Conservation (phyloP, 2,329 filamentous ascomycete species). For the Hypoxylon sp. region DNA sequence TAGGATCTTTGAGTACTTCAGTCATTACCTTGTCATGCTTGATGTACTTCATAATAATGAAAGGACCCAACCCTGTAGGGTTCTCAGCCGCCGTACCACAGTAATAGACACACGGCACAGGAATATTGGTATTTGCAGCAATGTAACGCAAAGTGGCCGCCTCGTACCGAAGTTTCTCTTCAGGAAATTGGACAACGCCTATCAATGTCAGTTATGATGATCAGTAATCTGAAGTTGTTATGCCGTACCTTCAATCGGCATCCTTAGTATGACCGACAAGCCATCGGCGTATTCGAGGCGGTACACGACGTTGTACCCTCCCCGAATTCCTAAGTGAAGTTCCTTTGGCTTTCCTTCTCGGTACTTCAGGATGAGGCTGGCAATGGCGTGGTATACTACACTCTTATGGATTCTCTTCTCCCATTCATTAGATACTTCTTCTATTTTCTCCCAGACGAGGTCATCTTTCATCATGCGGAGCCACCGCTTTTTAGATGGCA, state of each 20-base stretch:
- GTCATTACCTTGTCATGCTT: slow-evolving; percentile 50
- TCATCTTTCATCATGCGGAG: slow-evolving; percentile 46
- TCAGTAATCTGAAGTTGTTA: not conserved
- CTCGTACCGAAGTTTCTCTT: slow-evolving; percentile 55
- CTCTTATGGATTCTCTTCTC: slow-evolving; percentile 41
- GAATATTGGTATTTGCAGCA: slow-evolving; percentile 52
- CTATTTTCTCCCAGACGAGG: slow-evolving; percentile 49
- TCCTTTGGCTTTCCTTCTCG: slow-evolving; percentile 40
- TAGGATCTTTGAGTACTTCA: slow-evolving; percentile 21
- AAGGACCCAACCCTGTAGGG: slow-evolving; percentile 52
- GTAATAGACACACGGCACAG: slow-evolving; percentile 52
- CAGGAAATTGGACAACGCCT: slow-evolving; percentile 43
- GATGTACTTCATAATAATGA: slow-evolving; percentile 56
- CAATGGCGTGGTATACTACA: slow-evolving; percentile 42
- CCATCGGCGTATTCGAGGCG: slow-evolving; percentile 53
- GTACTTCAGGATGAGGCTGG: slow-evolving; percentile 46
- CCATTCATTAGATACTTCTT: slow-evolving; percentile 46
- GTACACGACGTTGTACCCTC: slow-evolving; percentile 51
- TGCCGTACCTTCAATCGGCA: slow-evolving; percentile 45
- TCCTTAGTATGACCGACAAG: slow-evolving; percentile 49
- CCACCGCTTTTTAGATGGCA: slow-evolving; percentile 47
- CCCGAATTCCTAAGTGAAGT: slow-evolving; percentile 47
- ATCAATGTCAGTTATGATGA: not conserved
- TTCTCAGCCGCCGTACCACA: slow-evolving; percentile 51
- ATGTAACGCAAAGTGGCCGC: slow-evolving; percentile 54